Evolutionary conservation across 208 protist genomes (phyloP).

Genomic region (Crithidia brevicula): DNA sequence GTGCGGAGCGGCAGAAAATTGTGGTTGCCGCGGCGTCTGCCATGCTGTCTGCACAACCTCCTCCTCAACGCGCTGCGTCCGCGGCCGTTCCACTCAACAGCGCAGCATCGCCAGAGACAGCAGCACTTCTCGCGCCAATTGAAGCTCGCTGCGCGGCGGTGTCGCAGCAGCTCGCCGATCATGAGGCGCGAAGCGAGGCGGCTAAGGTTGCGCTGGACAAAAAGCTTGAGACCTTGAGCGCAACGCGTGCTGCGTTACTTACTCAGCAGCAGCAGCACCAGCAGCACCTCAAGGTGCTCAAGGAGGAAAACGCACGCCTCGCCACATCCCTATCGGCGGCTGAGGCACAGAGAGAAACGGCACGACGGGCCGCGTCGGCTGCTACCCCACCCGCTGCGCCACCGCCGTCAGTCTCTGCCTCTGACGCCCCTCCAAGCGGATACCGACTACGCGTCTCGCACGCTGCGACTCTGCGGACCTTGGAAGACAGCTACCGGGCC

Average conservation of each 20-base stretch:
- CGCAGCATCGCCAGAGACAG: no score
- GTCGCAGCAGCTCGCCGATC: slow-evolving; percentile 20
- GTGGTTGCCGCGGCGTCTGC: slow-evolving; percentile 9
- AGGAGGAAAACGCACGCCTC: slow-evolving; percentile 9
- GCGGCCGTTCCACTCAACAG: no score
- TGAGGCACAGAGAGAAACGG: background rate
- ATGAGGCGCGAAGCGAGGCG: slow-evolving; percentile 12
- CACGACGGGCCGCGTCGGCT: background rate
- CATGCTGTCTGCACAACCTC: background rate
- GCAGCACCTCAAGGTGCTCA: slow-evolving; percentile 15
- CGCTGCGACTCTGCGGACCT: slow-evolving; percentile 30
- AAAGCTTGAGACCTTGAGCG: slow-evolving; percentile 5
- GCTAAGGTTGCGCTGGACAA: slow-evolving; percentile 7
- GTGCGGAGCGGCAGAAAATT: slow-evolving; percentile 36
- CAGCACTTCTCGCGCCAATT: no score
- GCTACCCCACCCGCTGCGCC: background rate
- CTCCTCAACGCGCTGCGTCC: background rate
- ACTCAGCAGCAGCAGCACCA: slow-evolving; percentile 16
- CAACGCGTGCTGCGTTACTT: slow-evolving; percentile 7
- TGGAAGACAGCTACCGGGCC: slow-evolving; percentile 42
- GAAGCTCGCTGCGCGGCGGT: slow-evolving; percentile 15
- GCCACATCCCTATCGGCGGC: background rate
- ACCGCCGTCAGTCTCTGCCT: background rate
- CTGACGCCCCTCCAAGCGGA: background rate
- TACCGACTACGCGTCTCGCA: slow-evolving; percentile 22